These are phyloP conservation scores for Ceratobasidium theobromae DNA, from an alignment of 1,284 basidiomycete species.

Conservation along the genomic window DNA sequence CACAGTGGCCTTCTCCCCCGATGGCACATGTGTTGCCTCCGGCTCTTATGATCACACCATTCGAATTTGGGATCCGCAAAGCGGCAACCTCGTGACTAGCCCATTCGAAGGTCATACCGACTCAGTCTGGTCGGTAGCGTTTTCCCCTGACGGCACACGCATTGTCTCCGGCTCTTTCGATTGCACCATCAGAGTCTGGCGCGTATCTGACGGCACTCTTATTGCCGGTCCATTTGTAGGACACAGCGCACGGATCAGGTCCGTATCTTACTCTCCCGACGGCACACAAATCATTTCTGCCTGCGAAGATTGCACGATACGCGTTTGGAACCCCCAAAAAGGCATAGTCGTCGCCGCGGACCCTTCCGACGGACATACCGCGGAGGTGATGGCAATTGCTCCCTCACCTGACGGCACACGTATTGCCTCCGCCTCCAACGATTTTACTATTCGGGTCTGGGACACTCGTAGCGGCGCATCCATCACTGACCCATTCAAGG, in stretches of 20 bases:
- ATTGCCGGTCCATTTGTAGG: conserved; percentile 4
- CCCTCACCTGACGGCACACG: too few relatives aligned
- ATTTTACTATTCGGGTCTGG: too few relatives aligned
- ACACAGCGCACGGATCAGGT: not conserved
- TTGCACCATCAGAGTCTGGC: too few relatives aligned
- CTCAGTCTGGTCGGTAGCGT: not conserved
- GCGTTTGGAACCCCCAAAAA: not conserved
- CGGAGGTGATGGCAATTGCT: not conserved
- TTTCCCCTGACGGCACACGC: conserved; percentile 7
- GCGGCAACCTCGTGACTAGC: not conserved
- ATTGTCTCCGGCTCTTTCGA: not conserved
- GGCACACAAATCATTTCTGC: not conserved
- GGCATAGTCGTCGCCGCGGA: not conserved
- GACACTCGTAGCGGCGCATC: not conserved
- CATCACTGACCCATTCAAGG: not conserved
- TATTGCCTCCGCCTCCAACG: too few relatives aligned
- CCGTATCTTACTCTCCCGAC: not conserved
- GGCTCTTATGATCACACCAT: not conserved
- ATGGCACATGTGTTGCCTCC: not conserved
- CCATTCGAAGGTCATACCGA: not conserved
- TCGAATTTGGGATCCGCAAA: not conserved
- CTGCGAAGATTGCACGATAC: not conserved
- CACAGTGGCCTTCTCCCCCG: not conserved
- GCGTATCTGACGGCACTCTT: conserved; percentile 16
- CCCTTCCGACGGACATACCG: not conserved